These are phyloP conservation scores for Fusarium zealandicum DNA, from an alignment of 2,329 filamentous ascomycete genomes.

Conservation along the genomic window DNA sequence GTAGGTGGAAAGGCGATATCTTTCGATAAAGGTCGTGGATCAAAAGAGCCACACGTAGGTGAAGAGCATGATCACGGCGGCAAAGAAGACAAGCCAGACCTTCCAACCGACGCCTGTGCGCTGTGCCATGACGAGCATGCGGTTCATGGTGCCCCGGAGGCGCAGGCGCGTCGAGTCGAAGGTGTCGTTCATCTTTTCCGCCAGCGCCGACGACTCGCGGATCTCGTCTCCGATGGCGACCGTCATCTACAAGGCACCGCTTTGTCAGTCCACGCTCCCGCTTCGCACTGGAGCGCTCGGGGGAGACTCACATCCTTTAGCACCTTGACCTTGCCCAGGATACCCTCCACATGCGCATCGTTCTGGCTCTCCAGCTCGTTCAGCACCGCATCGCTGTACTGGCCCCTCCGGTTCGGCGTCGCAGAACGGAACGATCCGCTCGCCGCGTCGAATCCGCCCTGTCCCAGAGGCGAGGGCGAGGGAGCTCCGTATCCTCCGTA, in stretches of 20 bases:
- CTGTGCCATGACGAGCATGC: constrained; percentile 96
- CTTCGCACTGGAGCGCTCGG: no score
- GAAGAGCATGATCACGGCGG: constrained; percentile 82
- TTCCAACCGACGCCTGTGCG: constrained; percentile 94
- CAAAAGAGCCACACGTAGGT: constrained; percentile 91
- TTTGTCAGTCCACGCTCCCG: constrained; percentile 6
- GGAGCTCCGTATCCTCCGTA: constrained; percentile 49
- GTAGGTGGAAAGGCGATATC: background rate
- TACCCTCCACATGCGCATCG: constrained; percentile 87
- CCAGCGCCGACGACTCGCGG: constrained; percentile 83
- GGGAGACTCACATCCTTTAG: constrained; percentile 78
- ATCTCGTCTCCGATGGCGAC: constrained; percentile 95
- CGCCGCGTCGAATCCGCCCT: constrained; percentile 20
- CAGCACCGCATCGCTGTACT: constrained; percentile 91
- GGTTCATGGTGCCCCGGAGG: constrained; percentile 91
- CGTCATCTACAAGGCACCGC: constrained; percentile 70
- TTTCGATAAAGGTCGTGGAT: constrained; percentile 30
- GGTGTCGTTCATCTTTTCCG: constrained; percentile 93
- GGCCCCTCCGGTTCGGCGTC: constrained; percentile 80
- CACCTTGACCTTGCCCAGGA: constrained; percentile 86
- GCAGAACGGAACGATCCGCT: constrained; percentile 62
- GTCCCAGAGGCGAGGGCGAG: constrained; percentile 26
- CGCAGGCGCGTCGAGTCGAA: constrained; percentile 86
- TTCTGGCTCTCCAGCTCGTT: constrained; percentile 97
- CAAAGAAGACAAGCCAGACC: constrained; percentile 90